Evolutionary conservation across 2,329 filamentous ascomycete species (phyloP).

Genomic region (Colletotrichum echinochloae): DNA sequence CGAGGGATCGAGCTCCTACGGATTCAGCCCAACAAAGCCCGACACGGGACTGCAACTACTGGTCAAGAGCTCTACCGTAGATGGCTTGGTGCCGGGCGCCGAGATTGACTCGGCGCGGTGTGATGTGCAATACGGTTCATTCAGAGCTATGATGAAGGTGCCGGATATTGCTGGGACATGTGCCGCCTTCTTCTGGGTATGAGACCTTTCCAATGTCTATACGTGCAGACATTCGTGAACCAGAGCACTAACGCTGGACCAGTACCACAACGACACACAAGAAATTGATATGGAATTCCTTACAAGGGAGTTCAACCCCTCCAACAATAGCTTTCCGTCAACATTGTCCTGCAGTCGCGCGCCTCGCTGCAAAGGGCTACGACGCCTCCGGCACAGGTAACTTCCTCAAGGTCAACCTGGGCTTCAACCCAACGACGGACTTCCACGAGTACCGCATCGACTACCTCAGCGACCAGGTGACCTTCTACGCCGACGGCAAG

Average conservation of each 20-base stretch:
- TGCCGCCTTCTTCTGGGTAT: constrained; percentile 83
- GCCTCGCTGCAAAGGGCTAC: constrained; percentile 69
- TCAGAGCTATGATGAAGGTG: constrained; percentile 74
- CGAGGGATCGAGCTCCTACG: constrained; percentile 52
- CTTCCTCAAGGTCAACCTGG: constrained; percentile 68
- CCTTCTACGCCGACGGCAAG: constrained; percentile 76
- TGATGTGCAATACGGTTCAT: constrained; percentile 78
- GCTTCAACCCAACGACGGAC: constrained; percentile 72
- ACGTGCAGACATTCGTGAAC: neutral
- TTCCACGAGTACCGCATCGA: constrained; percentile 88
- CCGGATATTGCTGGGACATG: constrained; percentile 75
- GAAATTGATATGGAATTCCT: constrained; percentile 88
- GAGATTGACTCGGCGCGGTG: constrained; percentile 72
- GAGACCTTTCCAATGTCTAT: constrained; percentile 37
- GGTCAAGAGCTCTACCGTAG: constrained; percentile 59
- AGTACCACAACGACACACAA: constrained; percentile 84
- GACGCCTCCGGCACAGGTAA: constrained; percentile 70
- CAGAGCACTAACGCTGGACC: constrained; percentile 13
- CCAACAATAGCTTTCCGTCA: constrained; percentile 69
- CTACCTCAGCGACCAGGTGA: constrained; percentile 71
- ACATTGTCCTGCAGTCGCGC: constrained; percentile 80
- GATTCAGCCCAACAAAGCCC: constrained; percentile 57
- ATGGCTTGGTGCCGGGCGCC: constrained; percentile 69
- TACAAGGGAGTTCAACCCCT: constrained; percentile 70
- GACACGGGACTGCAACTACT: constrained; percentile 68